Base-by-base conservation (phyloP, 345 rosid species). In the Theobroma cacao region DNA sequence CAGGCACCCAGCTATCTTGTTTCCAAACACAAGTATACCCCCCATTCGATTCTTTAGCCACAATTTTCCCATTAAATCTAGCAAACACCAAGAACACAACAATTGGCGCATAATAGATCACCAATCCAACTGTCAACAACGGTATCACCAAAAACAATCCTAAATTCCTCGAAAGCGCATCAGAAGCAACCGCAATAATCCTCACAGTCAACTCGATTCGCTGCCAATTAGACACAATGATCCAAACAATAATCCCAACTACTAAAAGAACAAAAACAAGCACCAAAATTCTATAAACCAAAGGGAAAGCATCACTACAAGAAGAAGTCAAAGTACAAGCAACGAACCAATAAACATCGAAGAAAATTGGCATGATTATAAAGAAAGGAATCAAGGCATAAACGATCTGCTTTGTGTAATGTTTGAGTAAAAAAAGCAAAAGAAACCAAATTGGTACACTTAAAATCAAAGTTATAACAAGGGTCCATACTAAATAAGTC, bases 1-100 rank as follows among this genome's bases (percentile, higher is more conserved):
- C 95, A 52, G 98, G 97, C 83, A 96, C 99, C 98, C 99, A 93
- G 15, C 91, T 80, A 78, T 90, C 98, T 73, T 93, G 92, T 82
- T 90, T 93, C 98, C 97, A 92, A 30, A 79, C 92, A 88, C 97
- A 93, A 80, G 63, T 65, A 80, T 86, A 92, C 36, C 36, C 90
- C 59, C 86, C 94, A 76, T 65, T 81, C 28, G 88, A 82, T 77
- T 88, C 94, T 79, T 83, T 77, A 0, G 92, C 82, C 70, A 88
- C 88, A 82, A 92, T 90, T 55, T 84, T 89, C 75, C 97, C 97
- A 82, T 96, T 96, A 72, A 83, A 85, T 83, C 89, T 91, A 2
- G 89, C 88, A 82, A 89, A 93, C 83, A 91, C 94, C 82, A 96
- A 84, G 84, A 96, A 93, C 82, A 88, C 90, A 68, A 93, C 90